Evolutionary conservation across 352 stramenopile species (phyloP).

Genomic region (Globisporangium mamillatum): DNA sequence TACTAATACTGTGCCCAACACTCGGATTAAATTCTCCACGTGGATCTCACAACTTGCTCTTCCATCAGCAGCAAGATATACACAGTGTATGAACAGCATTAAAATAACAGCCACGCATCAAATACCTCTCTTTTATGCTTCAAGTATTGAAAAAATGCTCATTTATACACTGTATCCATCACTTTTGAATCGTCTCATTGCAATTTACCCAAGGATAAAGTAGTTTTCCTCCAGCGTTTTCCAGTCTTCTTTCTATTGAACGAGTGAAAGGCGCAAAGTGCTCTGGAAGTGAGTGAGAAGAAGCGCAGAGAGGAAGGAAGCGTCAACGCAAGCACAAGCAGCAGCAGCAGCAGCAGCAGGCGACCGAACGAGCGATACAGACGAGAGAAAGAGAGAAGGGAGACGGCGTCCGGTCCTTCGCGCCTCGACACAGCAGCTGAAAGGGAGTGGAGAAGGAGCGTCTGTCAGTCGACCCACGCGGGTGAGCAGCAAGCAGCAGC

Average conservation of each 20-base stretch:
- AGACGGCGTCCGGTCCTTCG: not conserved
- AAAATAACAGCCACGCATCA: not conserved
- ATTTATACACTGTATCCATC: not conserved
- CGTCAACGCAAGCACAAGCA: not conserved
- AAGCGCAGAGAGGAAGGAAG: not conserved
- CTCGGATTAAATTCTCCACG: not conserved
- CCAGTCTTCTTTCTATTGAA: not conserved
- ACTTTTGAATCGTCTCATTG: not conserved
- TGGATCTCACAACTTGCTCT: not conserved
- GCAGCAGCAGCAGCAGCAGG: not conserved
- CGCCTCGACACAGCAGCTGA: not conserved
- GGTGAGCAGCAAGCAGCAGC: not conserved
- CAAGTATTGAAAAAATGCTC: not conserved
- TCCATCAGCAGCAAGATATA: not conserved
- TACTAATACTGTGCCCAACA: not conserved
- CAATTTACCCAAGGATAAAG: not conserved
- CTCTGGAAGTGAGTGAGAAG: not conserved
- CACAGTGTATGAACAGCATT: not conserved
- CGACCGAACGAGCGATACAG: not conserved
- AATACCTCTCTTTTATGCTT: not conserved
- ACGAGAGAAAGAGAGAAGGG: not conserved
- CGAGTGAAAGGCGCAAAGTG: not conserved
- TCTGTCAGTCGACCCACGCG: not conserved
- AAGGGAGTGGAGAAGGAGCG: not conserved
- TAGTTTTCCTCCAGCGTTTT: not conserved